A percentile compares a stretch with the other conserved stretches of the same genome.
Evolutionary conservation across 108 stramenopile species (phyloP).

Genomic region (Conticribra weissflogii): DNA sequence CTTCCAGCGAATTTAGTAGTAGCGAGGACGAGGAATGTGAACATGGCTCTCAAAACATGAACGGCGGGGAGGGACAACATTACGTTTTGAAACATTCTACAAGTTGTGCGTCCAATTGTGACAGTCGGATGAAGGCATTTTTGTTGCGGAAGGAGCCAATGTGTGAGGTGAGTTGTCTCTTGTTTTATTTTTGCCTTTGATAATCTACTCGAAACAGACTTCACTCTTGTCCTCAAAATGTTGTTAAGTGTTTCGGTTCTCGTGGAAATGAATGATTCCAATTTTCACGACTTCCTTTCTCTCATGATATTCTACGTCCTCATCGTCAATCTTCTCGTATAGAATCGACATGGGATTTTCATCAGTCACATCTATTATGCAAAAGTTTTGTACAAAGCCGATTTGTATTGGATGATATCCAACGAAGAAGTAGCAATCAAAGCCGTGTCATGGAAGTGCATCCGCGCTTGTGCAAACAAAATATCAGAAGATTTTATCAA

Average conservation of each 20-base stretch:
- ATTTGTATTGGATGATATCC: slow-evolving; percentile 32
- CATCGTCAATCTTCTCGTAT: not conserved
- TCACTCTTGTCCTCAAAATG: not conserved
- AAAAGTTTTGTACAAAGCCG: slow-evolving; percentile 24
- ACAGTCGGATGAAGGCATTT: slow-evolving; percentile 29
- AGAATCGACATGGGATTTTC: slow-evolving; percentile 25
- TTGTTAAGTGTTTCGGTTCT: not conserved
- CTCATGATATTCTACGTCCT: too few relatives aligned
- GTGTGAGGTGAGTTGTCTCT: slow-evolving; percentile 18
- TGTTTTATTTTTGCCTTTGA: not conserved
- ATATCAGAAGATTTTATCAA: slow-evolving; percentile 38
- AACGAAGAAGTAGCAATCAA: slow-evolving; percentile 41
- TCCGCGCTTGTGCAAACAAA: slow-evolving; percentile 11
- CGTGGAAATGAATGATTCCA: too few relatives aligned
- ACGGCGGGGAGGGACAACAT: too few relatives aligned
- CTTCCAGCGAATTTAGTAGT: too few relatives aligned
- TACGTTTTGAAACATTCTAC: too few relatives aligned
- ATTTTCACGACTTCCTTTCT: slow-evolving; percentile 1
- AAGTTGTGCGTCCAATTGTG: too few relatives aligned
- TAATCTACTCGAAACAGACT: too few relatives aligned
- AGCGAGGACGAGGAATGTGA: not conserved
- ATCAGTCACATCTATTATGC: slow-evolving; percentile 27
- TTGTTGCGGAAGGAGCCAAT: slow-evolving; percentile 24
- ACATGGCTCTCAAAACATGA: too few relatives aligned
- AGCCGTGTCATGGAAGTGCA: slow-evolving; percentile 28